A percentile compares a stretch with the other conserved stretches of the same genome.
Conservation (phyloP, 108 stramenopile species). For the Fragilaria radians region DNA sequence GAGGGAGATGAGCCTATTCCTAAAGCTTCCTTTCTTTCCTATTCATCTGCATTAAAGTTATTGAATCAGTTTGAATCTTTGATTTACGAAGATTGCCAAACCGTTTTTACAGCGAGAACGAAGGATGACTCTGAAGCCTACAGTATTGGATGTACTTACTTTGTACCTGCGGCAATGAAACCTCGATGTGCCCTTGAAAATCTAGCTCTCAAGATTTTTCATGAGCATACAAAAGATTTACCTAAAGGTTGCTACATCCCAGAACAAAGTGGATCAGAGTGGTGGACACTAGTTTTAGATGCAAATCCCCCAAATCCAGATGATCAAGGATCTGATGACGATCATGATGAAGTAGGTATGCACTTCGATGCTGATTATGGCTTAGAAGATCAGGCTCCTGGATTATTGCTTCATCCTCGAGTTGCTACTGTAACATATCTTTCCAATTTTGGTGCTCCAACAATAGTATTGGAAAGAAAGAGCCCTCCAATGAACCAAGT, state of each 20-base stretch:
- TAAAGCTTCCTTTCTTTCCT: conserved; percentile 51
- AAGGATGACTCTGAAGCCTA: conserved; percentile 65
- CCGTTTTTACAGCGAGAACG: conserved; percentile 71
- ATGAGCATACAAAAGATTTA: conserved; percentile 51
- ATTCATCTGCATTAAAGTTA: conserved; percentile 35
- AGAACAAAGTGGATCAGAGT: conserved; percentile 78
- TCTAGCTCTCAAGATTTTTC: conserved; percentile 67
- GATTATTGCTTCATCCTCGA: conserved; percentile 66
- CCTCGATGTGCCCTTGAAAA: conserved; percentile 81
- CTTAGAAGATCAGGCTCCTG: conserved; percentile 68
- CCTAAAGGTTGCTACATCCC: conserved; percentile 50
- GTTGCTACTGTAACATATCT: conserved; percentile 86
- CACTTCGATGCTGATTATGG: conserved; percentile 92
- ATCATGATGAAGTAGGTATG: conserved; percentile 73
- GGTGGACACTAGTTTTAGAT: conserved; percentile 90
- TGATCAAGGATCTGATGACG: conserved; percentile 35
- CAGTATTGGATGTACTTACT: conserved; percentile 74
- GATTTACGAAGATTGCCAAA: conserved; percentile 56
- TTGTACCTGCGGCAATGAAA: conserved; percentile 68
- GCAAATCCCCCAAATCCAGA: conserved; percentile 5
- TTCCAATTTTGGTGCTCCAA: conserved; percentile 77
- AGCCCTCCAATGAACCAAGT: conserved; percentile 50
- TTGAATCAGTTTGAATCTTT: conserved; percentile 6
- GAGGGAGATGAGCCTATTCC: conserved; percentile 56
- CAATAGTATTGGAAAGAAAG: conserved; percentile 55